These are phyloP conservation scores for Rubus idaeus DNA, from an alignment of 306 rosid species.

Conservation along the genomic window DNA sequence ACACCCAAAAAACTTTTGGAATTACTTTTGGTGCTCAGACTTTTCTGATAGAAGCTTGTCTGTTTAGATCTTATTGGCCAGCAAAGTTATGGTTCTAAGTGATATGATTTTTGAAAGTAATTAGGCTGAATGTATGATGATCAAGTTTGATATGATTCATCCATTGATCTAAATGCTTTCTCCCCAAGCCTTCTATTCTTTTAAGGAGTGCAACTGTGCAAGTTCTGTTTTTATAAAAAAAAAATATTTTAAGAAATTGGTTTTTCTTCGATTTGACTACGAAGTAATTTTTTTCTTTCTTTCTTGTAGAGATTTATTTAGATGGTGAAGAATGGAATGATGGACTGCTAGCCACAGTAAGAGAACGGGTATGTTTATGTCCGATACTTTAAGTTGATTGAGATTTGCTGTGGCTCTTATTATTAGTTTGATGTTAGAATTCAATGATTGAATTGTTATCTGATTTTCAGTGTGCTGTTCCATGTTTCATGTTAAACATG, in stretches of 20 bases:
- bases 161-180: not conserved
- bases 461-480: slow-evolving; percentile 9
- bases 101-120: not conserved
- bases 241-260: no score
- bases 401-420: slow-evolving; percentile 15
- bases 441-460: slow-evolving; percentile 10
- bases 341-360: slow-evolving; percentile 84
- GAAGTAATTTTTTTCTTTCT: slow-evolving; percentile 7
- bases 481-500: slow-evolving; percentile 16
- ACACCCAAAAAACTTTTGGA: not conserved
- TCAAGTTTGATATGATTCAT: not conserved
- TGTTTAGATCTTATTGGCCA: not conserved
- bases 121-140: not conserved
- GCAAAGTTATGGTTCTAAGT: not conserved
- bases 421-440: slow-evolving; percentile 32
- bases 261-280: not conserved
- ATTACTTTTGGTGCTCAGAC: slow-evolving; percentile 1
- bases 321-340: slow-evolving; percentile 92
- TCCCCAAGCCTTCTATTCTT: not conserved
- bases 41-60: not conserved
- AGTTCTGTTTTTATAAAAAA: not conserved
- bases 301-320: slow-evolving; percentile 52
- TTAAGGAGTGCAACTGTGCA: not conserved
- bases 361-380: slow-evolving; percentile 74
- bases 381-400: slow-evolving; percentile 5